Base-by-base conservation (phyloP, 2,329 filamentous ascomycete genomes). In the Corinectria fuckeliana region DNA sequence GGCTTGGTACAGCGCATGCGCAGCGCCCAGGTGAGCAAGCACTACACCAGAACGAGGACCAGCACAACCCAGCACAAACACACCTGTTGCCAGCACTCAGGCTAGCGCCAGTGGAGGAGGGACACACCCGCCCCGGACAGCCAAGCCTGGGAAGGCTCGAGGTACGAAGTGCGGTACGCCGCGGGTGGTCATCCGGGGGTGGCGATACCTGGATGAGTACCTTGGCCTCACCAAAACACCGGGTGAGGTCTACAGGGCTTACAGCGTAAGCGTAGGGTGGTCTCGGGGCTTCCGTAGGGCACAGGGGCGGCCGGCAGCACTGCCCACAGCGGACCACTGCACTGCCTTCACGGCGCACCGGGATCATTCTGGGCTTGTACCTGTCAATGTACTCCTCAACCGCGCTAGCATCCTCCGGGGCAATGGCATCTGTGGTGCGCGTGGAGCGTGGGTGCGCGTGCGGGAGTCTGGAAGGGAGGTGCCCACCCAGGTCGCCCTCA, bases 401-500 rank as follows among this genome's bases (percentile, higher is more conserved):
- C 38, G 60, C 53, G 56, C 61, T 71, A 71, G 66, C 60, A 60
- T 62, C 53, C 57, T 64, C 62, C 68, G 67, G 65, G 63, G 53
- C 58, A 58, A 67, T 70, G 66, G 68, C 66, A 64, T 58, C 68
- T 61, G 65, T 69, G 60, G 68, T 68, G 66, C 63, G 64, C 56
- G 65, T 69, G 62, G 50, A 66, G 64, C 64, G 32, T 69, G 50
- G 64, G 41, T 38, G 58, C 60, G 66, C 61, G 58, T 61, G 60
- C 48, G 52, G 56, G 52, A 55, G 48, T 59, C 53, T 50, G 60
- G 55, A 53, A 56, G 52, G 52, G 61, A 66, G 56, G 64, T 59
- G 41, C 21, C 42, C 5, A 16, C 11, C 5, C 6, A 59, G 34
- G 68, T 70, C 59, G 3, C 49, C 5, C 2, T 4, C 8, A 56